Base-by-base conservation (phyloP, 805 yeast species). In the Kodamaea kakaduensis region DNA sequence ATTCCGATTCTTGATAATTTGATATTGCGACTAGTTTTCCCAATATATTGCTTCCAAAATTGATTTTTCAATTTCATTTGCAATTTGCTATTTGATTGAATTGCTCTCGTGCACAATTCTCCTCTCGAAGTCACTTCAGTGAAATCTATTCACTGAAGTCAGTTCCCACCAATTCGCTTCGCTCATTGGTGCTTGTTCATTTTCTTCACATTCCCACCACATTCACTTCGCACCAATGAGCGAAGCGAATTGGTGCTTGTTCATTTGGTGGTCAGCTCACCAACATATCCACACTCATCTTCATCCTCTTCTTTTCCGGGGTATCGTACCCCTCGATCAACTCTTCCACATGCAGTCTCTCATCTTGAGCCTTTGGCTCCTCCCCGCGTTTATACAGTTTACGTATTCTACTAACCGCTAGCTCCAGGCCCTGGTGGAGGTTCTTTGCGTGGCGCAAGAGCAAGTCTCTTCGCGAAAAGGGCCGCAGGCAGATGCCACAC, bases 391-490 rank as follows among this genome's bases (percentile, higher is more conserved):
- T 59, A 40, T 54, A 54, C 56, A 54, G 61, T 45, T 64, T 65
- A 29, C 73, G 50, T 25, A 67, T 61, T 31, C 73, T 54, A 34
- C 61, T 56, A n/a, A 67, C 67, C 8, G 71, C 69, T 43, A 55
- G 37, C 44, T 67, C 73, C 37, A 61, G 56, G 9, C 73, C 73
- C 38, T 62, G 56, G 37, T 67, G 73, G 32, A 67, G 52, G 44
- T 67, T 67, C 41, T 67, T 67, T 10, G 73, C 73, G 43, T 67
- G 73, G 32, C 73, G 46, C 32, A 67, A 51, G 23, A 66, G 54
- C 39, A 67, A 57, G 46, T 67, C 73, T 36, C 73, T 44, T 41
- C 73, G 54, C 4, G 64, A 56, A 36, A 67, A 67, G 5, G 73
- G 69, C 32, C 73, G 52, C 22, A 51, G 41, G 45, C 73, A 67